Percentiles rank a stretch among this genome's conserved stretches.
These are phyloP conservation scores for Hypoxylon rickii DNA, from an alignment of 495 filamentous ascomycete genomes.

Conservation along the genomic window DNA sequence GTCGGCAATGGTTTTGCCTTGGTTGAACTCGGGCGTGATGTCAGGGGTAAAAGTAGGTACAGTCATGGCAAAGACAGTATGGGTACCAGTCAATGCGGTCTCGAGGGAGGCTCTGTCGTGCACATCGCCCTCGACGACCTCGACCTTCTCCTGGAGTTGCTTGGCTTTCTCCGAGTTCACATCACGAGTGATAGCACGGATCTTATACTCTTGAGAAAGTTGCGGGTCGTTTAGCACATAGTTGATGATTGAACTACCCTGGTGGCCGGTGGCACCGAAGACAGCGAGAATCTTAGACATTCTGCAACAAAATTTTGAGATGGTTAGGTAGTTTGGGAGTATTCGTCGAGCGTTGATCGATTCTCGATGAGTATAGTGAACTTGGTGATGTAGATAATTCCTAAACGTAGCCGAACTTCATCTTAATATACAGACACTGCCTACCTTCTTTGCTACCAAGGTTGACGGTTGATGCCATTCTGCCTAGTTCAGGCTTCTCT, in stretches of 20 bases:
- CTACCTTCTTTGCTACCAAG: too few species aligned
- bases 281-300: slow-evolving; percentile 60
- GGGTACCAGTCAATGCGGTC: slow-evolving; percentile 46
- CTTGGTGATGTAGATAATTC: too few species aligned
- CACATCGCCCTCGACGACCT: slow-evolving; percentile 48
- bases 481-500: too few species aligned
- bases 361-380: too few species aligned
- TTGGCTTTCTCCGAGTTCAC: slow-evolving; percentile 49
- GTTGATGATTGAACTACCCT: slow-evolving; percentile 63
- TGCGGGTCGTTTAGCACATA: slow-evolving; percentile 53
- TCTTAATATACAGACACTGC: too few species aligned
- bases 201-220: slow-evolving; percentile 51
- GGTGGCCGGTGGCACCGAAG: slow-evolving; percentile 66
- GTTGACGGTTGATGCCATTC: too few species aligned
- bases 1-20: slow-evolving; percentile 53
- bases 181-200: slow-evolving; percentile 64
- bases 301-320: too few species aligned
- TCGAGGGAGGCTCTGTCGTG: slow-evolving; percentile 44
- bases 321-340: too few species aligned
- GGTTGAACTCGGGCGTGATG: slow-evolving; percentile 43
- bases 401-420: too few species aligned
- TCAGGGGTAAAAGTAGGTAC: slow-evolving; percentile 37
- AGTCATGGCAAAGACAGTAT: slow-evolving; percentile 58
- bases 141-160: slow-evolving; percentile 42
- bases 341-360: too few species aligned